Percentiles rank a stretch among this genome's conserved stretches.
Conservation (phyloP, 1,284 basidiomycete genomes). For the Trichosporon coremiiforme region DNA sequence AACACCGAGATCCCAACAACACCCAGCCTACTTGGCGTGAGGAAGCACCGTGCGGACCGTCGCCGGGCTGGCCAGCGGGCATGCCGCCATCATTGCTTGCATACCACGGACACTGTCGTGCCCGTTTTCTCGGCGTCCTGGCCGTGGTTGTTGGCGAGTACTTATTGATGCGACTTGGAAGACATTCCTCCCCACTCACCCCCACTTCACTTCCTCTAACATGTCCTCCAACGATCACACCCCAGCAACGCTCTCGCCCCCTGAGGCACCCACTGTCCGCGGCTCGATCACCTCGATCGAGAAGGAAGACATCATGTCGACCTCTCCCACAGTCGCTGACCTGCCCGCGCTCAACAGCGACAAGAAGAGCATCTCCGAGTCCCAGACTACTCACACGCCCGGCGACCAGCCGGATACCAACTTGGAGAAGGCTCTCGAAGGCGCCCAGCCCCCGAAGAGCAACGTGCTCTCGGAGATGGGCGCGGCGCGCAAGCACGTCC, state of each 20-base stretch:
- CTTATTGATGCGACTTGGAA: neutral
- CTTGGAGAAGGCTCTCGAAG: neutral
- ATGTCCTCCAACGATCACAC: neutral
- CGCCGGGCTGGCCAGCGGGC: neutral
- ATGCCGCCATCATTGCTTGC: neutral
- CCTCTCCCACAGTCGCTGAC: neutral
- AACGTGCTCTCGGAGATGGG: slow-evolving; percentile 39
- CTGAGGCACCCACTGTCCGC: neutral
- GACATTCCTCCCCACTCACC: neutral
- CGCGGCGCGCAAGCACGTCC: slow-evolving; percentile 38
- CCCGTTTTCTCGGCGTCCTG: neutral
- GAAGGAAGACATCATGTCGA: neutral
- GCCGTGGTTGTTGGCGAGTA: neutral
- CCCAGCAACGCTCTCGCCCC: neutral
- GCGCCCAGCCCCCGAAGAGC: neutral
- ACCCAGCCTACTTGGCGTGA: neutral
- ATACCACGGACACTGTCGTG: neutral
- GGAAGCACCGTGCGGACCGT: neutral
- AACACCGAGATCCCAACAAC: neutral
- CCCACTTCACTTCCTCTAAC: neutral
- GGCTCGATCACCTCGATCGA: neutral
- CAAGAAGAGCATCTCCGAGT: slow-evolving; percentile 9
- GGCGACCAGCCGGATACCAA: neutral
- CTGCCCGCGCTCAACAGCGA: neutral
- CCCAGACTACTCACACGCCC: neutral